These are phyloP conservation scores for Aspergillus sclerotiicarbonarius DNA, from an alignment of 495 filamentous ascomycete genomes.

Conservation along the genomic window DNA sequence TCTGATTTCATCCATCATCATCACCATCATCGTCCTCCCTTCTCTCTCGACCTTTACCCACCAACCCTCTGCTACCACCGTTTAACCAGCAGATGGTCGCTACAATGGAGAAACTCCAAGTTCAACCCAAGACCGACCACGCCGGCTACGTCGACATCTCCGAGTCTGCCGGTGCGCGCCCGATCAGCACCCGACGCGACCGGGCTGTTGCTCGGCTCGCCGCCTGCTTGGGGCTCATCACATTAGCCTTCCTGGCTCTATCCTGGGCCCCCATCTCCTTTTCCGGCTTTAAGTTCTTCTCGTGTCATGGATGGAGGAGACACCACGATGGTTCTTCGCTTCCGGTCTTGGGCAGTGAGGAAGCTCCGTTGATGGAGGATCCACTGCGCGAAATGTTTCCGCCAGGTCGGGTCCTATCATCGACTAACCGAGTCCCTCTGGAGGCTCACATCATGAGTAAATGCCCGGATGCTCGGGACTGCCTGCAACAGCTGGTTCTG, in stretches of 20 bases:
- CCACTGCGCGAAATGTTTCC: neutral
- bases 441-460: slow-evolving; percentile 96
- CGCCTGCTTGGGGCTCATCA: slow-evolving; percentile 21
- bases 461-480: slow-evolving; percentile 83
- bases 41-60: neutral
- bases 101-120: slow-evolving; percentile 16
- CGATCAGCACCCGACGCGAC: slow-evolving; percentile 18
- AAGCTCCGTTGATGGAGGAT: neutral
- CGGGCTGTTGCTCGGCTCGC: slow-evolving; percentile 15
- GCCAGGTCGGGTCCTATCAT: neutral
- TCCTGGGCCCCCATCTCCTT: slow-evolving; percentile 14
- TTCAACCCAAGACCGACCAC: neutral
- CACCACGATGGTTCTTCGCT: neutral
- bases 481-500: slow-evolving; percentile 74
- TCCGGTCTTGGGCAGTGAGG: too few relatives aligned
- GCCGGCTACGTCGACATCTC: slow-evolving; percentile 5
- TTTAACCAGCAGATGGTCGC: neutral
- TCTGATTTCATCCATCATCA: neutral
- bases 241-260: slow-evolving; percentile 22
- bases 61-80: neutral
- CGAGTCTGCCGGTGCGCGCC: slow-evolving; percentile 3
- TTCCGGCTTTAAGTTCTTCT: slow-evolving; percentile 7
- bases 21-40: neutral
- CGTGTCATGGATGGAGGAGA: slow-evolving; percentile 11
- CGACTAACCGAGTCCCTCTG: slow-evolving; percentile 59